A percentile compares a stretch with the other conserved stretches of the same genome.
Conservation (phyloP, 73 alveolate genomes). For the Tetrahymena thermophila region DNA sequence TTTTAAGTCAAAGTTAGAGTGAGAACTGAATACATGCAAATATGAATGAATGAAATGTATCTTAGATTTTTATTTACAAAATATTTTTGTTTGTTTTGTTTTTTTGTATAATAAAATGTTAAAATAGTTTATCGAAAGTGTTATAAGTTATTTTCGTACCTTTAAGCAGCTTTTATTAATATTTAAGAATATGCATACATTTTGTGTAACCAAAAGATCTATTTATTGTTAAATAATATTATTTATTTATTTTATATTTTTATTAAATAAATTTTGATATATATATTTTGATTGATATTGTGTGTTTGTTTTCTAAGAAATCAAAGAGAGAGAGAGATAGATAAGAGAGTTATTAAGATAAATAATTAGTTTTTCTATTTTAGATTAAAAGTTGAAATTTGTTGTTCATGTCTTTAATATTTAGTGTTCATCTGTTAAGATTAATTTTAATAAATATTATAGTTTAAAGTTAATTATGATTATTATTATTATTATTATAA, state of each 20-base stretch:
- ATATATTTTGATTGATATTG: too few species aligned
- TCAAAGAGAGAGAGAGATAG: background rate
- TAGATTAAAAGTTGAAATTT: background rate
- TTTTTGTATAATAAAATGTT: background rate
- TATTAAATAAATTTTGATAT: too few species aligned
- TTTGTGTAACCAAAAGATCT: background rate
- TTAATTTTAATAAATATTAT: too few species aligned
- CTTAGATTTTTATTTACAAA: background rate
- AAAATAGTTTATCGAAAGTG: background rate
- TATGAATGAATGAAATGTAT: too few species aligned
- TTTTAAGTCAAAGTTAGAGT: background rate
- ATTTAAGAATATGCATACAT: background rate
- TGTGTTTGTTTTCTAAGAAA: background rate
- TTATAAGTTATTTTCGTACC: background rate
- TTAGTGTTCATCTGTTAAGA: background rate
- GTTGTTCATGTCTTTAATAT: background rate
- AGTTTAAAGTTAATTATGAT: background rate
- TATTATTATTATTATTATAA: too few species aligned
- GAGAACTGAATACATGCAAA: background rate
- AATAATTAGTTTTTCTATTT: background rate
- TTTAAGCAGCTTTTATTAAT: background rate
- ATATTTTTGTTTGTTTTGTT: too few species aligned
- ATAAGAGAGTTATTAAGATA: background rate
- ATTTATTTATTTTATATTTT: too few species aligned
- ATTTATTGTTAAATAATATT: background rate